Evolutionary conservation across 2,329 filamentous ascomycete genomes (phyloP).

Genomic region (Davidsoniella eucalypti): DNA sequence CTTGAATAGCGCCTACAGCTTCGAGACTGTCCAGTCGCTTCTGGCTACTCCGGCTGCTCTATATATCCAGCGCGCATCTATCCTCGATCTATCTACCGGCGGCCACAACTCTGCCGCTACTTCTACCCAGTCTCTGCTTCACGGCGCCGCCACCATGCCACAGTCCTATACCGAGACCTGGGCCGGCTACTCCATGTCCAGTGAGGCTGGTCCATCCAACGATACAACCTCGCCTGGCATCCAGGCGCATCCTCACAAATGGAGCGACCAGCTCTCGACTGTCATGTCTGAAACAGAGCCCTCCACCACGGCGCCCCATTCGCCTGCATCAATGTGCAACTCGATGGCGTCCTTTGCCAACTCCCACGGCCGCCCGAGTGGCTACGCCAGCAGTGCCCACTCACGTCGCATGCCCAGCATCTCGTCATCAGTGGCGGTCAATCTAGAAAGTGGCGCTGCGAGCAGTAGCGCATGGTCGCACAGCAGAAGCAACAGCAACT

Average conservation of each 20-base stretch:
- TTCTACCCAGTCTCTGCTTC: conserved; percentile 19
- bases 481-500: conserved; percentile 26
- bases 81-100: conserved; percentile 14
- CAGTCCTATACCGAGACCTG: conserved; percentile 3
- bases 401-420: conserved; percentile 41
- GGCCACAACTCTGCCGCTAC: conserved; percentile 6
- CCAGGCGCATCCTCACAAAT: conserved; percentile 37
- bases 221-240: conserved; percentile 18
- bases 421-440: conserved; percentile 32
- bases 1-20: conserved; percentile 35
- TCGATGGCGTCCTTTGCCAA: conserved; percentile 27
- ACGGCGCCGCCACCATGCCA: conserved; percentile 17
- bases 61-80: conserved; percentile 20
- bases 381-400: conserved; percentile 32
- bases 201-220: not conserved
- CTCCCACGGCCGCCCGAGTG: conserved; percentile 19
- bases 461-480: conserved; percentile 20
- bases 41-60: conserved; percentile 25
- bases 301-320: conserved; percentile 22
- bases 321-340: conserved; percentile 26
- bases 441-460: conserved; percentile 8
- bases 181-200: conserved; percentile 2
- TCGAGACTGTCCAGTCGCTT: conserved; percentile 28
- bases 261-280: conserved; percentile 48
- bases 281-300: conserved; percentile 46